Evolutionary conservation across 2,329 filamentous ascomycete genomes (phyloP), one percentile per base, ranked within the genome.

Genomic region (Calonectria honghensis): DNA sequence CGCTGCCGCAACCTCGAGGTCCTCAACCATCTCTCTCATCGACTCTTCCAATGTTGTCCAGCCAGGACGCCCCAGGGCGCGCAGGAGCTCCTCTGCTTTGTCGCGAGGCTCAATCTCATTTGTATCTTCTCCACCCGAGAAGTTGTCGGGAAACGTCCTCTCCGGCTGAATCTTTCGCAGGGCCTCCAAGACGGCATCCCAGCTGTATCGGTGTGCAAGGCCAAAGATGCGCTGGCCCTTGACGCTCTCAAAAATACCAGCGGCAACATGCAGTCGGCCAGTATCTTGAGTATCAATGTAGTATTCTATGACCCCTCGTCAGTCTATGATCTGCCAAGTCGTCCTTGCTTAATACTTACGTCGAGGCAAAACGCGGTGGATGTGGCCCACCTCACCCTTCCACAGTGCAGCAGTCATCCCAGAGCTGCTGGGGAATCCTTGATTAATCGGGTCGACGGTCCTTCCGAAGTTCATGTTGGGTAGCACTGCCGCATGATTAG

Each of bases 191-290:
- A 90, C 76, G 2, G 85, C 78, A 27, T 89, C 88, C 81, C 86
- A 89, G 59, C 84, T 89, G 71, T 85, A 88, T 0, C 85, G 85
- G 2, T 85, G 82, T 0, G 88, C 89, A 68, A 89, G 90, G 1
- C 84, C 91, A 78, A 92, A 91, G 11, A 93, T 80, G 1, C 91
- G 87, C 77, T 92, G 87, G 0, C 85, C 84, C 3, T 82, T 73
- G 0, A 91, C 85, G 0, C 85, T 83, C 0, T 85, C 83, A 27
- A 90, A 82, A 0, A 91, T 83, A 13, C 89, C 82, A 0, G 88
- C 90, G 3, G 88, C 87, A 5, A 91, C 84, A 51, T 92, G 90
- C 0, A 93, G 81, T 0, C 87, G 83, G 0, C 89, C 90, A 5
- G 80, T 79, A 65, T 92, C 90, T 16, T 87, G 82, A 0, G 89